Conservation (phyloP, 768 basidiomycete genomes). For the Suillus spraguei region DNA sequence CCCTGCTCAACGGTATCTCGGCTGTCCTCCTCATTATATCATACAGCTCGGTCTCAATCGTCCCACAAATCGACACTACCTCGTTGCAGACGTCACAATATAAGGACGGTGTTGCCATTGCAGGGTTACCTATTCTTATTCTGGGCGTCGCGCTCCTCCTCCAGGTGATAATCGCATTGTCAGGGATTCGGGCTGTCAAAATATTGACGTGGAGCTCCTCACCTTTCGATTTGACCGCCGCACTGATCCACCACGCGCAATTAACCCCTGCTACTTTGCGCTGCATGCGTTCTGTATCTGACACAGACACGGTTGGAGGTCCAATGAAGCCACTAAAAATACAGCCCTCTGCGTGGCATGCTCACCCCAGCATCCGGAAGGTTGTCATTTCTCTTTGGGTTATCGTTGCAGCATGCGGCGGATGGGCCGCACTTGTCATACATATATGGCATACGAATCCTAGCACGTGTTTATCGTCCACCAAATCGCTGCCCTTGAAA, state of each 20-base stretch:
- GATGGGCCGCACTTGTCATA: slow-evolving; percentile 24
- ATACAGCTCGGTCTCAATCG: slow-evolving; percentile 29
- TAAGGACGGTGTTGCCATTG: too few relatives aligned
- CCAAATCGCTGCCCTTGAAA: too few relatives aligned
- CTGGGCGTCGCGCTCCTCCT: slow-evolving; percentile 28
- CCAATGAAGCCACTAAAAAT: slow-evolving; percentile 17
- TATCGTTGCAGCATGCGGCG: not conserved
- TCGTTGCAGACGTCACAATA: too few relatives aligned
- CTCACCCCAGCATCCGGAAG: slow-evolving; percentile 13
- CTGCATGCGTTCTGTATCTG: slow-evolving; percentile 30
- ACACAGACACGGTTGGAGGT: slow-evolving; percentile 6
- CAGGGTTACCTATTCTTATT: slow-evolving; percentile 15
- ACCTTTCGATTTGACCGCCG: too few relatives aligned
- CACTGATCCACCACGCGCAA: slow-evolving; percentile 8
- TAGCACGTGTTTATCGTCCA: too few relatives aligned
- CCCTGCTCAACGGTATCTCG: slow-evolving; percentile 22
- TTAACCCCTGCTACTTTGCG: slow-evolving; percentile 22
- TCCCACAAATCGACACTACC: too few relatives aligned
- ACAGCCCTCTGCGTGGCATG: slow-evolving; percentile 30
- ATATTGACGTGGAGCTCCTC: too few relatives aligned
- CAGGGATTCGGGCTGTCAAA: too few relatives aligned
- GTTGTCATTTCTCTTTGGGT: slow-evolving; percentile 17
- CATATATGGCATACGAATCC: not conserved
- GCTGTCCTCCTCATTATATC: slow-evolving; percentile 31
- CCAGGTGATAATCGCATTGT: slow-evolving; percentile 22